Evolutionary conservation across 1,139 yeast species (phyloP).

Genomic region (Taphrina sp.): DNA sequence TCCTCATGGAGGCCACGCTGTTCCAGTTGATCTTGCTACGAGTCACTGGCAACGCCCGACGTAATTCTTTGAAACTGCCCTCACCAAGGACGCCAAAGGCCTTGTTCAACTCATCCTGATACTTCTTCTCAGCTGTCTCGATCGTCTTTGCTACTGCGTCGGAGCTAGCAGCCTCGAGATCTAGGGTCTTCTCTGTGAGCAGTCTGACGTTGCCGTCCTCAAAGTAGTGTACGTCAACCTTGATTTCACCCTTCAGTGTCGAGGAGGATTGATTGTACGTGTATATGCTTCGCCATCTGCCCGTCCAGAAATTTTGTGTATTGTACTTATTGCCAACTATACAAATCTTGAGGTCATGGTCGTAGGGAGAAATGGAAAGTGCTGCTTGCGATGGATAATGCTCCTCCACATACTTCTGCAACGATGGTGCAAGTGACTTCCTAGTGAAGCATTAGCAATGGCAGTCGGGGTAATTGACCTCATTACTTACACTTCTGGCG

Average conservation of each 20-base stretch:
- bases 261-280: slow-evolving; percentile 45
- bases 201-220: slow-evolving; percentile 95
- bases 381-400: slow-evolving; percentile 52
- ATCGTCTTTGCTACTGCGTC: slow-evolving; percentile 54
- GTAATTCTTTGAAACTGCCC: slow-evolving; percentile 71
- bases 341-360: slow-evolving; percentile 52
- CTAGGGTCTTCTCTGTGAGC: slow-evolving; percentile 47
- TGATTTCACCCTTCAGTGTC: slow-evolving; percentile 54
- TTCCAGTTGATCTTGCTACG: slow-evolving; percentile 95
- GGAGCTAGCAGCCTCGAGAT: slow-evolving; percentile 44
- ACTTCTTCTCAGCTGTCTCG: slow-evolving; percentile 57
- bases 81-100: slow-evolving; percentile 75
- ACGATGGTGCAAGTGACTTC: slow-evolving; percentile 7
- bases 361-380: slow-evolving; percentile 52
- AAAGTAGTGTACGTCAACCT: slow-evolving; percentile 80
- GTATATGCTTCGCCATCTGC: slow-evolving; percentile 80
- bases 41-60: slow-evolving; percentile 90
- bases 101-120: slow-evolving; percentile 60
- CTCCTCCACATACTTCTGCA: slow-evolving; percentile 46
- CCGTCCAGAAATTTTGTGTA: slow-evolving; percentile 78
- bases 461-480: too few species aligned
- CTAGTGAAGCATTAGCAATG: too few species aligned
- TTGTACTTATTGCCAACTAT: slow-evolving; percentile 73
- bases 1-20: slow-evolving; percentile 78
- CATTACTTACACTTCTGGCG: too few species aligned